Conservation (phyloP, 1,284 basidiomycete genomes). For the Malassezia globosa region DNA sequence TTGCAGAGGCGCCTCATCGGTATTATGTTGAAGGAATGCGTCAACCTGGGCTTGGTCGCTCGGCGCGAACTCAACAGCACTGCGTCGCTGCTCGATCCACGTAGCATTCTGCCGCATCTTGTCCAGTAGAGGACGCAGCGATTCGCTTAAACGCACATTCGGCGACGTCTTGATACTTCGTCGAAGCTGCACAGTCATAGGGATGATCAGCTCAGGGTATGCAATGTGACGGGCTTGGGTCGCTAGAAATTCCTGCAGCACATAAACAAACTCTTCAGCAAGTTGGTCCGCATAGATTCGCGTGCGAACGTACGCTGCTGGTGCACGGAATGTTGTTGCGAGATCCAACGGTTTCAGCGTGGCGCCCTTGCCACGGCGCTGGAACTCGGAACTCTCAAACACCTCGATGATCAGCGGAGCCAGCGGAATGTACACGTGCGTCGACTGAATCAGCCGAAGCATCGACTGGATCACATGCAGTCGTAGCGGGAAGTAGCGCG, state of each 20-base stretch:
- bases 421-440: conserved; percentile 76
- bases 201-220: conserved; percentile 86
- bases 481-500: conserved; percentile 69
- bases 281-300: conserved; percentile 73
- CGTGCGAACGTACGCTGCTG: conserved; percentile 78
- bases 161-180: conserved; percentile 31
- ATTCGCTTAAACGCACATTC: conserved; percentile 26
- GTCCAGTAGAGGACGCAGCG: conserved; percentile 31
- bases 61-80: conserved; percentile 40
- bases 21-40: conserved; percentile 23
- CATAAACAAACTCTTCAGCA: conserved; percentile 66
- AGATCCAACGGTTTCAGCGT: conserved; percentile 81
- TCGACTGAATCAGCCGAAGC: conserved; percentile 62
- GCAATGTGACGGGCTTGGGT: conserved; percentile 57
- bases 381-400: conserved; percentile 64
- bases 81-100: conserved; percentile 32
- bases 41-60: conserved; percentile 18
- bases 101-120: conserved; percentile 33
- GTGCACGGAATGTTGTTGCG: conserved; percentile 72
- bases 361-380: conserved; percentile 70
- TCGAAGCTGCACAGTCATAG: conserved; percentile 55
- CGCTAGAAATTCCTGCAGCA: conserved; percentile 62
- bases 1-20: conserved; percentile 36
- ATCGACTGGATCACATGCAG: conserved; percentile 65
- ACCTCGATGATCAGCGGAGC: conserved; percentile 76